These are phyloP conservation scores for Populus pruinosa DNA, from an alignment of 345 rosid genomes.

Conservation along the genomic window DNA sequence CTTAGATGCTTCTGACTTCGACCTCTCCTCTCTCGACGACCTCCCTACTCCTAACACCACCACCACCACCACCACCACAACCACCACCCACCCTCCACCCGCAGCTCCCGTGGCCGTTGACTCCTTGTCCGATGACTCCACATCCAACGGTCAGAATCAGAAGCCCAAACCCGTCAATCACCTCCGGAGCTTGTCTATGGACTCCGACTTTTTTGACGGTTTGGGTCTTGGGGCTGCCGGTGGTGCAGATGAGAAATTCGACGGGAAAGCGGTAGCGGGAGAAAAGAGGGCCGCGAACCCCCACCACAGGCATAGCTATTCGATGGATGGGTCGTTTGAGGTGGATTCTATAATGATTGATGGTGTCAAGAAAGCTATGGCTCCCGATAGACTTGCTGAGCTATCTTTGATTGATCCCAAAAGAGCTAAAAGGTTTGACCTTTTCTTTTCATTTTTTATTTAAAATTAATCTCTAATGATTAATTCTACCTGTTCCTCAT, in stretches of 20 bases:
- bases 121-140: conserved; percentile 62
- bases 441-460: not conserved
- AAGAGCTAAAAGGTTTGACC: conserved; percentile 77
- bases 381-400: conserved; percentile 77
- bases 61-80: conserved; percentile 25
- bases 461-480: not conserved
- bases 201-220: conserved; percentile 83
- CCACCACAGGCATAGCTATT: conserved; percentile 74
- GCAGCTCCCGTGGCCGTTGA: conserved; percentile 45
- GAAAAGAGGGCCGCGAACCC: conserved; percentile 42
- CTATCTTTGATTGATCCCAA: conserved; percentile 90
- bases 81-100: conserved; percentile 13
- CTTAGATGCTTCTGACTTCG: conserved; percentile 79
- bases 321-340: conserved; percentile 85
- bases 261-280: conserved; percentile 37
- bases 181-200: conserved; percentile 83
- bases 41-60: conserved; percentile 46
- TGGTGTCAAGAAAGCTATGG: conserved; percentile 74
- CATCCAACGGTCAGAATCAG: conserved; percentile 41
- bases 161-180: conserved; percentile 49
- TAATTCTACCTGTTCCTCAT: not conserved
- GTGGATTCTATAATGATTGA: conserved; percentile 53
- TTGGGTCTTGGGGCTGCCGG: conserved; percentile 22
- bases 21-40: conserved; percentile 75
- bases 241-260: conserved; percentile 30